phyloP scores from a whole-genome alignment of 2,329 filamentous ascomycete species.

The Magnaporthiopsis rhizophila region DNA sequence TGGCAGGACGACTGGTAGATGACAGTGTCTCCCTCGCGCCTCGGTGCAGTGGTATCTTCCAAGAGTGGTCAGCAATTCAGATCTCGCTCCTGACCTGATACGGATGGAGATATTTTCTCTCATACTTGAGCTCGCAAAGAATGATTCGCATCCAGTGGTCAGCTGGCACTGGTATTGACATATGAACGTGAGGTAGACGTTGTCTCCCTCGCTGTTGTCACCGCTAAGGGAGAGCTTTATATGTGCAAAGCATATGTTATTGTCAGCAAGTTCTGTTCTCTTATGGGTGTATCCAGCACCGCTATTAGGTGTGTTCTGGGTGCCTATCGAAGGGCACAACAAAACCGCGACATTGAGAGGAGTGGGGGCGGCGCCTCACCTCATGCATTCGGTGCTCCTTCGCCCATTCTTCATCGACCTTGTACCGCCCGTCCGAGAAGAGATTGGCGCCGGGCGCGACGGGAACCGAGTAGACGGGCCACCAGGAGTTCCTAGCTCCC shows the following conservation, averaged over 20 bases:
- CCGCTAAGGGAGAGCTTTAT: background rate
- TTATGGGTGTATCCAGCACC: background rate
- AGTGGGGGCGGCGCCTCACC: background rate
- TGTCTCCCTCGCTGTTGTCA: background rate
- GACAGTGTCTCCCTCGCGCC: background rate
- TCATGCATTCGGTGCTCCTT: background rate
- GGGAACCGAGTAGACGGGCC: background rate
- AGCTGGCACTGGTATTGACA: conserved; percentile 6
- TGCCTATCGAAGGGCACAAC: too few relatives aligned
- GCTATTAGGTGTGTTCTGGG: too few relatives aligned
- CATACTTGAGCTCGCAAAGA: conserved; percentile 4
- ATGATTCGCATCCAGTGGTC: background rate
- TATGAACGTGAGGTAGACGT: background rate
- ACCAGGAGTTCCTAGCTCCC: background rate
- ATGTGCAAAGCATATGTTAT: background rate
- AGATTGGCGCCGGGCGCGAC: background rate
- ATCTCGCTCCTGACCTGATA: background rate
- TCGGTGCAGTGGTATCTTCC: background rate
- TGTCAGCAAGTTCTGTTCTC: background rate
- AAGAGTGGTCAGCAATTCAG: background rate
- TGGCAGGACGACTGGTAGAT: background rate
- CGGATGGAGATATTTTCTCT: background rate
- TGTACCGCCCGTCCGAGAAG: background rate
- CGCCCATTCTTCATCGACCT: background rate
- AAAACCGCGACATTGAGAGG: background rate